These are phyloP conservation scores for Entomortierella chlamydospora DNA, from an alignment of 192 early-diverging fungal genomes.

Conservation along the genomic window DNA sequence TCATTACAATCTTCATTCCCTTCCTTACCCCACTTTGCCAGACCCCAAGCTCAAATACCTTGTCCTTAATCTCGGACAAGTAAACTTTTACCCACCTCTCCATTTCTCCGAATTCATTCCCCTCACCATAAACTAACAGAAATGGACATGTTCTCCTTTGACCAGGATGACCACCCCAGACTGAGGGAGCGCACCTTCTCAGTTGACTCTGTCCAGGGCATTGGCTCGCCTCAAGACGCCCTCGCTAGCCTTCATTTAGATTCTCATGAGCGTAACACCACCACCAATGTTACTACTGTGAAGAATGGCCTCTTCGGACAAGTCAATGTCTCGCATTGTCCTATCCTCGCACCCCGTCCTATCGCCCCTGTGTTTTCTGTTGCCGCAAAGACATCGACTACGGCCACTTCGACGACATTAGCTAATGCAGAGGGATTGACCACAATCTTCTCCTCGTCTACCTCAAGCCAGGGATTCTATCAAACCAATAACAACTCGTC, in stretches of 20 bases:
- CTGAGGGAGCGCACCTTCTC: constrained; percentile 45
- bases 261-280: background rate
- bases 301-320: background rate
- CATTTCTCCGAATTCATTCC: background rate
- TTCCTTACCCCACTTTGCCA: constrained; percentile 48
- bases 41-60: constrained; percentile 16
- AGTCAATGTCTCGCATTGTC: constrained; percentile 4
- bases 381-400: background rate
- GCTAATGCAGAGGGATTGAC: constrained; percentile 3
- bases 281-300: constrained; percentile 16
- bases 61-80: constrained; percentile 10
- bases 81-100: constrained; percentile 2
- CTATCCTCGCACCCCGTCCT: constrained; percentile 40
- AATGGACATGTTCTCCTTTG: constrained; percentile 64
- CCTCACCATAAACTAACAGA: constrained; percentile 3
- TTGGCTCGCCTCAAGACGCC: constrained; percentile 15
- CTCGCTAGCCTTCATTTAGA: constrained; percentile 22
- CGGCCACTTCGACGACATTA: background rate
- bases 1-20: constrained; percentile 34
- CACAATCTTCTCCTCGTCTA: constrained; percentile 1
- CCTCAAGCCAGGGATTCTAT: constrained; percentile 15
- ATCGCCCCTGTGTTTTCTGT: constrained; percentile 12
- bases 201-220: constrained; percentile 39
- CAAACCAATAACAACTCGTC: constrained; percentile 31
- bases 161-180: constrained; percentile 60